Percentiles rank a stretch among this genome's conserved stretches.
These are phyloP conservation scores for Prorocentrum cordatum DNA, from an alignment of 169 alveolate species.

Conservation along the genomic window DNA sequence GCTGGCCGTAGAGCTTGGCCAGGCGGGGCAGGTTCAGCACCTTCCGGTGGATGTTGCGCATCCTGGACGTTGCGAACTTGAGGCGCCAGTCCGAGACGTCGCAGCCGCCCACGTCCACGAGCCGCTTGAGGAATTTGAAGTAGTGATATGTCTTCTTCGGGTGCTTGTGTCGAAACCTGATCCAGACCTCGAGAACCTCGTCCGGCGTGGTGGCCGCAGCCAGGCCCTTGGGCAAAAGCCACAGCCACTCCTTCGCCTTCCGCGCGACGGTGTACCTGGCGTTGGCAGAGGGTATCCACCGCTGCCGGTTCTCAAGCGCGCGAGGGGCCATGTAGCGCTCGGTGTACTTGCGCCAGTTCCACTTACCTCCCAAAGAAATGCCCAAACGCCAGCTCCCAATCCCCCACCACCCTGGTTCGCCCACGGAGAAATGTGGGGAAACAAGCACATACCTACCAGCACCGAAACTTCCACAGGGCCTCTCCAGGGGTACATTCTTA, in stretches of 20 bases:
- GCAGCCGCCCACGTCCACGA: conserved; percentile 45
- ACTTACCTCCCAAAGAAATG: no score
- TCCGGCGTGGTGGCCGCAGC: conserved; percentile 41
- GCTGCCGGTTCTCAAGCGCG: conserved; percentile 52
- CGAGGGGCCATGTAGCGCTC: conserved; percentile 57
- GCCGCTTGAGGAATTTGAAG: conserved; percentile 52
- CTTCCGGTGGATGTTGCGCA: not conserved
- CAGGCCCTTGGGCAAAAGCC: conserved; percentile 3
- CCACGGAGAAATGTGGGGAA: no score
- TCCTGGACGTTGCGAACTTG: not conserved
- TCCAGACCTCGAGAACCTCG: conserved; percentile 61
- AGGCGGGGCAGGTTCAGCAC: conserved; percentile 55
- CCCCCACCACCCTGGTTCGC: no score
- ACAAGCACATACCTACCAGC: no score
- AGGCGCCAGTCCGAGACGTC: conserved; percentile 32
- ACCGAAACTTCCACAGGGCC: no score
- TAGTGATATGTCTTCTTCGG: conserved; percentile 36
- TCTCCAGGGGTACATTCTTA: no score
- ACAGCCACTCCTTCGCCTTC: not conserved
- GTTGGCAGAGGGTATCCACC: not conserved
- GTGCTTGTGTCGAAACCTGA: conserved; percentile 43
- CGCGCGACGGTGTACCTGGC: not conserved
- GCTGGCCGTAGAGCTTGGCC: conserved; percentile 43
- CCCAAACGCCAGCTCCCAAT: no score
- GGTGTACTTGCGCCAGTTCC: conserved; percentile 55